Base-by-base conservation (phyloP, 2,329 filamentous ascomycete species). In the Thelonectria olida region DNA sequence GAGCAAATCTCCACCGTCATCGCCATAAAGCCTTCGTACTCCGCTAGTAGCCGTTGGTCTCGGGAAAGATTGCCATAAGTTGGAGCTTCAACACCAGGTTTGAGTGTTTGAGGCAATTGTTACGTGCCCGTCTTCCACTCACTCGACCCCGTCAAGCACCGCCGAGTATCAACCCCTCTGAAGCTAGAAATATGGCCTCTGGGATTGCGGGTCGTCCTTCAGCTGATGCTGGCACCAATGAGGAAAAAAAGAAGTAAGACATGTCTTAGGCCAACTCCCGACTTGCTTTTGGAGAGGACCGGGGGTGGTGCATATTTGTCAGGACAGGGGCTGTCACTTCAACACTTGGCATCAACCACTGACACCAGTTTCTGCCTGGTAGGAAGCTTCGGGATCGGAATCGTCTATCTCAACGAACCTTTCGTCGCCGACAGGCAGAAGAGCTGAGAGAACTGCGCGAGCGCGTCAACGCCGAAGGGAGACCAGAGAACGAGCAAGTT, bases 371-470 rank as follows among this genome's bases (percentile, higher is more conserved):
- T n/a, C n/a, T 31, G 4, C 28, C 7, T 20, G 2, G 7, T 52
- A 75, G 73, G 54, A 74, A 73, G 54, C 61, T 73, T 22, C 73
- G 73, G n/a, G 75, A 75, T 42, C 73, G 73, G n/a, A 75, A 75
- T 42, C 73, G 73, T 12, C 64, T 75, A 1, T 74, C 73, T 0
- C 73, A 75, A 20, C 66, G 70, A n/a, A 73, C 73, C 0, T 75
- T 75, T 48, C 73, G 73, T 1, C 73, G 73, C 1, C 61, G 73
- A 17, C 72, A 73, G 34, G 72, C 68, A 2, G 72, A 75, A 52
- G 67, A 67, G 10, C 63, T 75, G 2, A 55, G 73, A 7, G 71
- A 75, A 34, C 58, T 75, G 0, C 66, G 65, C 2, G 72, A 51
- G 4, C 65, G 65, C 1, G 65, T 69, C 2, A 71, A 73, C 17